These are phyloP conservation scores for Limtongia smithiae DNA, from an alignment of 805 yeast species.

Conservation along the genomic window DNA sequence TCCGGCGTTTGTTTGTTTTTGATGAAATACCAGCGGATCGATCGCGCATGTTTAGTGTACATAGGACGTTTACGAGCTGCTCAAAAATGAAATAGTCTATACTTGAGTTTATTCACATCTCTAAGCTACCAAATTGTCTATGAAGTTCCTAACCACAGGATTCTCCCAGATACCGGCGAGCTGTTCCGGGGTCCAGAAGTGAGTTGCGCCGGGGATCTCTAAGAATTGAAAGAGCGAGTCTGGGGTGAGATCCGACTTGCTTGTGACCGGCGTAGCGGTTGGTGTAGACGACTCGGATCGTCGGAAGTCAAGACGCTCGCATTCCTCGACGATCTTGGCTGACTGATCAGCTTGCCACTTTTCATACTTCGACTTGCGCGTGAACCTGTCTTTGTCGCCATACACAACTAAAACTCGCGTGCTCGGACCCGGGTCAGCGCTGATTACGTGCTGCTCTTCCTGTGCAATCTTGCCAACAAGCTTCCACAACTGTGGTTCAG, in stretches of 20 bases:
- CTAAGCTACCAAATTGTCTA: constrained; percentile 4
- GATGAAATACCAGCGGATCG: no score
- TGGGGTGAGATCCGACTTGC: background rate
- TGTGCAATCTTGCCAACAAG: constrained; percentile 1
- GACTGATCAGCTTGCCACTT: constrained; percentile 15
- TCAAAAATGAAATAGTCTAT: no score
- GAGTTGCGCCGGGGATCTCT: constrained; percentile 10
- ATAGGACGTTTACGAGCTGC: no score
- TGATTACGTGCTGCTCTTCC: no score
- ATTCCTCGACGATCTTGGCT: background rate
- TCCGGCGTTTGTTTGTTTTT: no score
- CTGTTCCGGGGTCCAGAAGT: constrained; percentile 13
- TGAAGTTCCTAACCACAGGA: constrained; percentile 2
- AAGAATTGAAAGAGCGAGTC: background rate
- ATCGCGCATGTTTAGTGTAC: no score
- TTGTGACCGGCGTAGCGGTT: background rate
- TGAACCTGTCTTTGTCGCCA: constrained; percentile 19
- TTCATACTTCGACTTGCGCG: constrained; percentile 7
- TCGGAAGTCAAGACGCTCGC: background rate
- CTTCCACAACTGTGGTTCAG: constrained; percentile 17
- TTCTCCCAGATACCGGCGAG: constrained; percentile 13
- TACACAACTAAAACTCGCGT: constrained; percentile 13
- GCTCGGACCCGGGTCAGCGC: background rate
- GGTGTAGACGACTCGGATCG: background rate
- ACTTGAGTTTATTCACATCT: no score